Evolutionary conservation across 805 yeast species (phyloP), one percentile per base, ranked within the genome.

Genomic region (Scheffersomyces stipitis): DNA sequence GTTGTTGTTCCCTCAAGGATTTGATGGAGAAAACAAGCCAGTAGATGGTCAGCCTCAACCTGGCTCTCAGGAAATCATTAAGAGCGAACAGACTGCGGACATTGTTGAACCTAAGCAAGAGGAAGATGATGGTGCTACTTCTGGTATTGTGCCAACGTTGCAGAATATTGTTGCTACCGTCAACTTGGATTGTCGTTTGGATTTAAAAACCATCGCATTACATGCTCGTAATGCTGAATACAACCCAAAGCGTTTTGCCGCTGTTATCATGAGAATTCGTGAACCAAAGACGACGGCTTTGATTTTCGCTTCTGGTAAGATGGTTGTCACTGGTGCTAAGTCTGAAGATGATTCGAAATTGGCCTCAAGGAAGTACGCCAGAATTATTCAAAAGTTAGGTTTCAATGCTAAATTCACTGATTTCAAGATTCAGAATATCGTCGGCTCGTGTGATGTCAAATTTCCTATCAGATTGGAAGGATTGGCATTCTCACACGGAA

Each of bases 321-420:
- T 93, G 99, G 99, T 93, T 50, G 99, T 93, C 12, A 93, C 98
- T 20, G 99, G 99, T 78, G 99, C 99, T 16, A 93, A 93, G 64
- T 85, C 96, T 26, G 99, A 93, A 63, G 98, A 93, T 60, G 98
- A 93, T 60, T 88, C 97, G n/a, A 93, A 93, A 63, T 75, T 93
- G 48, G 99, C 99, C 1, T 88, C 96, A 15, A 80, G 99, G 69
- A 93, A 93, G 62, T 93, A 93, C 55, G 99, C 99, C 1, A 82
- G 99, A 72, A 93, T 93, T 57, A 93, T 93, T 49, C 99, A 93
- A 64, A 93, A 93, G 63, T 83, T 93, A 50, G 99, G 99, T 2
- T 93, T 93, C 70, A 87, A 90, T 59, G 98, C 99, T 38, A 93
- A 93, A 62, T 93, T 93, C 60, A 91, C 97, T 22, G 98, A 93